Conservation (phyloP, 2,329 filamentous ascomycete genomes). For the Calonectria pseudoreteaudii region DNA sequence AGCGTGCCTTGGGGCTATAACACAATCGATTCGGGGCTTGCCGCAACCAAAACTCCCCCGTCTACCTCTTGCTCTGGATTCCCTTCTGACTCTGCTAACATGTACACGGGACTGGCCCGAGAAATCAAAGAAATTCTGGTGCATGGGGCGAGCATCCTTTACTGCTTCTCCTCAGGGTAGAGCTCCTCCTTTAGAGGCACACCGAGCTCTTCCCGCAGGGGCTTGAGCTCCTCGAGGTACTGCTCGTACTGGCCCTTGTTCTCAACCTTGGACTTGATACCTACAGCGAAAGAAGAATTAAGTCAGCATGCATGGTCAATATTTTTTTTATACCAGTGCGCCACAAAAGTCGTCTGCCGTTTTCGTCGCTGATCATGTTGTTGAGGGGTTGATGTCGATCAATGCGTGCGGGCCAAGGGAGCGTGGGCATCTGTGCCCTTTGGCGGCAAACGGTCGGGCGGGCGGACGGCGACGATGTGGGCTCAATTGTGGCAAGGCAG, state of each 20-base stretch:
- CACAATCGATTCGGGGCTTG: constrained; percentile 48
- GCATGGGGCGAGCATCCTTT: constrained; percentile 44
- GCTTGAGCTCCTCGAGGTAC: constrained; percentile 93
- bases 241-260: constrained; percentile 97
- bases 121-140: constrained; percentile 34
- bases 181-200: constrained; percentile 92
- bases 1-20: constrained; percentile 43
- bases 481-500: constrained; percentile 45
- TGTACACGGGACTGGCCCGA: constrained; percentile 50
- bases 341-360: constrained; percentile 13
- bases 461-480: constrained; percentile 23
- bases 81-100: constrained; percentile 47
- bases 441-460: constrained; percentile 23
- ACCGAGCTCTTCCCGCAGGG: constrained; percentile 92
- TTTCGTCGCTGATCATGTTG: not conserved
- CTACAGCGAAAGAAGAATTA: constrained; percentile 58
- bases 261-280: constrained; percentile 99
- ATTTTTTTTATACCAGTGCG: not conserved
- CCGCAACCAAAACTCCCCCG: constrained; percentile 44
- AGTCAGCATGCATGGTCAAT: constrained; percentile 30
- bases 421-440: not conserved
- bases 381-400: constrained; percentile 17
- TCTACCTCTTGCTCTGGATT: constrained; percentile 46
- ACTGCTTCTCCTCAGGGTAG: constrained; percentile 74
- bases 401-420: constrained; percentile 24